Conservation (phyloP, 208 protist genomes). For the Acanthamoeba healyi region DNA sequence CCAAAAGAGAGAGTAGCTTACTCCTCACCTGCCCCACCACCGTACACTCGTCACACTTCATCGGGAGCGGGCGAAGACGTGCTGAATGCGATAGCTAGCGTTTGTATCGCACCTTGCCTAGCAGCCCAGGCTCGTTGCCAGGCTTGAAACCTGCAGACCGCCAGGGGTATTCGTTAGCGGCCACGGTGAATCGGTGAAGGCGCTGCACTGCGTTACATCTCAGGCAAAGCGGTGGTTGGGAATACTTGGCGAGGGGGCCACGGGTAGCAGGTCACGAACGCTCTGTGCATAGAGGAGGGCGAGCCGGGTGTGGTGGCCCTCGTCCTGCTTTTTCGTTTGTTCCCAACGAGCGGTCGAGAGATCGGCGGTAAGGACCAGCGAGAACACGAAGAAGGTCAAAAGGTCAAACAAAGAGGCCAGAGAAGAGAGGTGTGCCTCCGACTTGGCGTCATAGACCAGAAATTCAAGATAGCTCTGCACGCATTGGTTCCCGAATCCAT, state of each 20-base stretch:
- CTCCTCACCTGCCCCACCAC: background rate
- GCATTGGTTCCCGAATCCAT: background rate
- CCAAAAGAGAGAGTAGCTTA: background rate
- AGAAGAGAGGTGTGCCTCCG: conserved; percentile 1
- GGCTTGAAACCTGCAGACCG: background rate
- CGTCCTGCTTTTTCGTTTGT: too few relatives aligned
- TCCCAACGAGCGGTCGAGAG: too few relatives aligned
- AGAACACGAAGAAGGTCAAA: background rate
- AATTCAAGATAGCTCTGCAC: conserved; percentile 16
- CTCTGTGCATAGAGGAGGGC: background rate
- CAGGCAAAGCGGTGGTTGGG: too few relatives aligned
- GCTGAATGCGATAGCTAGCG: too few relatives aligned
- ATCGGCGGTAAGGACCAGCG: too few relatives aligned
- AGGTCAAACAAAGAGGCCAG: background rate
- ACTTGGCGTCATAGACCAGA: background rate
- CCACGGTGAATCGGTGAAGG: background rate
- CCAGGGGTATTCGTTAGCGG: too few relatives aligned
- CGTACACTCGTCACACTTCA: background rate
- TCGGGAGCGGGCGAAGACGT: too few relatives aligned
- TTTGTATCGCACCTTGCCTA: conserved; percentile 19
- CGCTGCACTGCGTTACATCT: too few relatives aligned
- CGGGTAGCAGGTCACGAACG: background rate
- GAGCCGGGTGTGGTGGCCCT: background rate
- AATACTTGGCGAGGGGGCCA: background rate
- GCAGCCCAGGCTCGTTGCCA: background rate